Conservation (phyloP, 805 yeast species). For the Lipomyces chichibuensis region DNA sequence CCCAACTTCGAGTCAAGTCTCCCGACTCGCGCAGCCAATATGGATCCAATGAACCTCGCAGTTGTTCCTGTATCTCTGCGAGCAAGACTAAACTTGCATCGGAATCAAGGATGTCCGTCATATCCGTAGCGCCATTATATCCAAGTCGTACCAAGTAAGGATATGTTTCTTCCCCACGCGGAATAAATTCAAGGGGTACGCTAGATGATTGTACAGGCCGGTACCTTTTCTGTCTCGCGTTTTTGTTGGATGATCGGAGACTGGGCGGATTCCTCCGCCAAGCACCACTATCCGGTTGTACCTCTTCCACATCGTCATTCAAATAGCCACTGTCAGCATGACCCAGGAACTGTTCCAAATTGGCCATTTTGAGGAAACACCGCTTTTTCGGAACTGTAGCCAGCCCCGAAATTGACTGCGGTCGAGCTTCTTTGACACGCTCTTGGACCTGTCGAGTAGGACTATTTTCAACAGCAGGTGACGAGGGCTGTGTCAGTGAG, state of each 20-base stretch:
- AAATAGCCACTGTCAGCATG: background rate
- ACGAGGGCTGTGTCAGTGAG: background rate
- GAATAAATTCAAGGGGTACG: slow-evolving; percentile 11
- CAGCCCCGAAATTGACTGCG: background rate
- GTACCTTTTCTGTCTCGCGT: background rate
- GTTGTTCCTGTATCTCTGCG: background rate
- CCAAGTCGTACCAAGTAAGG: background rate
- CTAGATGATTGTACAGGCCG: background rate
- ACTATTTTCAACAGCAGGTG: background rate
- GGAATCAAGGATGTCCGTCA: background rate
- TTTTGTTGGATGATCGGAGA: background rate
- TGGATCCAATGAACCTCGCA: slow-evolving; percentile 3
- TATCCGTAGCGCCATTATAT: background rate
- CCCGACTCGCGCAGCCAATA: background rate
- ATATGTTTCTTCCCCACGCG: slow-evolving; percentile 15
- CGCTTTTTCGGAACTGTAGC: background rate
- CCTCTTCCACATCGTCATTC: background rate
- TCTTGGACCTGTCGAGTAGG: background rate
- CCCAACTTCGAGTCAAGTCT: background rate
- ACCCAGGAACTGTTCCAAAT: background rate
- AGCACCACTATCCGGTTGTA: background rate
- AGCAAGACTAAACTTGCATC: background rate
- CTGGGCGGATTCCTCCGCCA: background rate
- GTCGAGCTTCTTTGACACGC: background rate
- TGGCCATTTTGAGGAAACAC: background rate